These are phyloP conservation scores for Ceratocystis diversiconidia DNA, from an alignment of 2,329 filamentous ascomycete genomes.

Conservation along the genomic window DNA sequence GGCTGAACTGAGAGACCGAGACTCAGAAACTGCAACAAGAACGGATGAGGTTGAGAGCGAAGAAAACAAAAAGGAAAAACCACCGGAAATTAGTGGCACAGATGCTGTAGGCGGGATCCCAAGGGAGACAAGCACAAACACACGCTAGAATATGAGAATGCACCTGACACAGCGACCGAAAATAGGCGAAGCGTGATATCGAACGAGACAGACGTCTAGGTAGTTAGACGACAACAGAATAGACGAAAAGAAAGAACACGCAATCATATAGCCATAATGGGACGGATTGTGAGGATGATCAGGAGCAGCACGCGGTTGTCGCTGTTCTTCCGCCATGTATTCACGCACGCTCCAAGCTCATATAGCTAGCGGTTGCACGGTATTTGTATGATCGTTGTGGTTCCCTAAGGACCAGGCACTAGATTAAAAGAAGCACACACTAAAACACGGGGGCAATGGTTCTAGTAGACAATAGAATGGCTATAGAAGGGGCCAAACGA, in stretches of 20 bases:
- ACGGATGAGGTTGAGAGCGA: not conserved
- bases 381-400: no score
- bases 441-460: not conserved
- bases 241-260: not conserved
- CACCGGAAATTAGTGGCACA: not conserved
- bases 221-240: not conserved
- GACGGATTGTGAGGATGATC: not conserved
- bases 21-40: not conserved
- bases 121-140: not conserved
- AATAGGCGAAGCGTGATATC: not conserved
- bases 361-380: not conserved
- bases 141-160: not conserved
- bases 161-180: not conserved
- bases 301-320: not conserved
- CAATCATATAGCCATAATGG: not conserved
- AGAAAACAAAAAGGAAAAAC: not conserved
- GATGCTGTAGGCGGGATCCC: not conserved
- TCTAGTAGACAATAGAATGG: not conserved
- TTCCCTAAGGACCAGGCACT: not conserved
- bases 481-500: not conserved
- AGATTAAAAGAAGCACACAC: not conserved
- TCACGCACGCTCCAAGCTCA: not conserved
- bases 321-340: not conserved
- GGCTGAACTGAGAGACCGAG: not conserved
- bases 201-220: not conserved